phyloP scores from a whole-genome alignment of 2,329 filamentous ascomycete genomes.

The Penicillium sp. region DNA sequence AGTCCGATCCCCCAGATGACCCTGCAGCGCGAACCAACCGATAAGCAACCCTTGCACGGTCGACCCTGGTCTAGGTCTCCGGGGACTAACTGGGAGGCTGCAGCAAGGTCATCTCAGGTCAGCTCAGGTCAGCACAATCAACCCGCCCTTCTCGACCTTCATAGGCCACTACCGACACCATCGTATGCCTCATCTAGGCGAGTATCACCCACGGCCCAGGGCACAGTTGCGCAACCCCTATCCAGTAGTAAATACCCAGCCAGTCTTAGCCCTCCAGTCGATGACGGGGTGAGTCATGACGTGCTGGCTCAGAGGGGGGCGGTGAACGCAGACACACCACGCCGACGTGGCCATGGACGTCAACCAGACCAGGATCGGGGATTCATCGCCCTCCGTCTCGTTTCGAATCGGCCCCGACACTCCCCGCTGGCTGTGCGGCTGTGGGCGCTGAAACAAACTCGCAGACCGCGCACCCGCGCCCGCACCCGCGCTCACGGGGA shows the following conservation, averaged over 20 bases:
- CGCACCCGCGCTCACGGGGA: too few species aligned
- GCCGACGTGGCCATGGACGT: background rate
- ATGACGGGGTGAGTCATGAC: constrained; percentile 16
- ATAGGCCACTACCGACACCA: background rate
- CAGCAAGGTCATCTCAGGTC: background rate
- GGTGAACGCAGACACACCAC: background rate
- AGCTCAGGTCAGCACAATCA: background rate
- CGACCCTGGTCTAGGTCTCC: too few species aligned
- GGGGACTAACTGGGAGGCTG: background rate
- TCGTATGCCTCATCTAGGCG: background rate
- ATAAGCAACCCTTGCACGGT: background rate
- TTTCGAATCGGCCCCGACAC: background rate
- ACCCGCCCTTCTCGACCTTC: background rate
- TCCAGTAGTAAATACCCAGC: background rate
- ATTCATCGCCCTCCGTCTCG: constrained; percentile 8
- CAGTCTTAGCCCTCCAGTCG: background rate
- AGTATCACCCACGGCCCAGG: background rate
- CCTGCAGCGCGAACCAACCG: background rate
- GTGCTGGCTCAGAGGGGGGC: constrained; percentile 9
- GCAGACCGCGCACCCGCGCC: background rate
- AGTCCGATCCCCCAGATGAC: background rate
- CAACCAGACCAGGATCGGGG: constrained; percentile 5
- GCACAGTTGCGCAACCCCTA: background rate
- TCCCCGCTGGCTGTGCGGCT: background rate
- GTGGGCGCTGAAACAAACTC: background rate